Conservation (phyloP, 805 yeast genomes). For the Cyberlindnera xylosilytica region DNA sequence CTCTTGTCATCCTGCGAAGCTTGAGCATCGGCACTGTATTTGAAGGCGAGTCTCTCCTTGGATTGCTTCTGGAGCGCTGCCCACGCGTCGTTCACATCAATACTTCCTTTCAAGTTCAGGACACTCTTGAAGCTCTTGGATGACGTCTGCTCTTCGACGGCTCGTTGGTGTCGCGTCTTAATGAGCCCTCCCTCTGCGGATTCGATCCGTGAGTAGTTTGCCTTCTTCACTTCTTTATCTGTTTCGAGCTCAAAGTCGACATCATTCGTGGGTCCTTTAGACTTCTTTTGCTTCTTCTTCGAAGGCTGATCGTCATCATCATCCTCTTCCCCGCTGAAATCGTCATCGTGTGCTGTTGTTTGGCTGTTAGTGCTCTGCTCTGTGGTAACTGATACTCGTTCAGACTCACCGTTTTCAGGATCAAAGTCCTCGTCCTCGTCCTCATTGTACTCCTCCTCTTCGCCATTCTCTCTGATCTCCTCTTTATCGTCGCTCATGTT, state of each 20-base stretch:
- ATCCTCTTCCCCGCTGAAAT: slow-evolving; percentile 23
- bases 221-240: slow-evolving; percentile 29
- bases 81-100: slow-evolving; percentile 55
- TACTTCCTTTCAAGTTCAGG: slow-evolving; percentile 16
- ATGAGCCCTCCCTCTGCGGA: slow-evolving; percentile 60
- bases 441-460: slow-evolving; percentile 47
- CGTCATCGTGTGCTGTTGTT: slow-evolving; percentile 14
- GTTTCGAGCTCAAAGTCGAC: slow-evolving; percentile 35
- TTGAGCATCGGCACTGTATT: slow-evolving; percentile 19
- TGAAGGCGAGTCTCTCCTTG: slow-evolving; percentile 24
- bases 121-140: slow-evolving; percentile 22
- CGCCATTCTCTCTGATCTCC: slow-evolving; percentile 16
- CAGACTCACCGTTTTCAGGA: slow-evolving; percentile 34
- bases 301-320: slow-evolving; percentile 15
- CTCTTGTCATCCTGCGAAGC: slow-evolving; percentile 6
- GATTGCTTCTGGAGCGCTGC: slow-evolving; percentile 42
- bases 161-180: slow-evolving; percentile 65
- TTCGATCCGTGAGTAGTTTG: slow-evolving; percentile 50
- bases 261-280: slow-evolving; percentile 28
- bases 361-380: background rate
- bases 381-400: background rate
- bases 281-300: slow-evolving; percentile 23
- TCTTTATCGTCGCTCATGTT: slow-evolving; percentile 1
- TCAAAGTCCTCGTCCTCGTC: slow-evolving; percentile 58
- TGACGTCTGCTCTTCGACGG: slow-evolving; percentile 37